Percentiles rank a stretch among this genome's conserved stretches.
phyloP scores from a whole-genome alignment of 371 early-diverging fungal genomes.

The Vairimorpha necatrix region DNA sequence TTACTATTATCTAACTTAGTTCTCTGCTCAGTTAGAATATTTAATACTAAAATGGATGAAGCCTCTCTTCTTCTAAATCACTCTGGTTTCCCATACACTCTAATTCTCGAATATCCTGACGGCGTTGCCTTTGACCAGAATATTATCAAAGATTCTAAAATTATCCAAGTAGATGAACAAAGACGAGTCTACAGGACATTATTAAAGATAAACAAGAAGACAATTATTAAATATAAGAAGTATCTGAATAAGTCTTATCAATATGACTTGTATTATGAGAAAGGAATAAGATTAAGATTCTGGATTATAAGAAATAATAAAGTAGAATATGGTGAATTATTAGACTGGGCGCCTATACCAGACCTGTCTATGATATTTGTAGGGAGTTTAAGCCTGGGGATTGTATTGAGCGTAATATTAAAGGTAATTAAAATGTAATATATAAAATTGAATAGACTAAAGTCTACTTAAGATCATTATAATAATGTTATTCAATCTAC shows the following conservation, averaged over 20 bases:
- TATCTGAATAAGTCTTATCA: not conserved
- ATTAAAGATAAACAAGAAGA: not conserved
- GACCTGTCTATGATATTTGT: constrained; percentile 34
- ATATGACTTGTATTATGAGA: not conserved
- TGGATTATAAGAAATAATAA: not conserved
- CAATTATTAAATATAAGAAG: not conserved
- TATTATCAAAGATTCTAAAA: not conserved
- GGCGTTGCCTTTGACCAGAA: not conserved
- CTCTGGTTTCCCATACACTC: not conserved
- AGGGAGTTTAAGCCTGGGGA: constrained; percentile 8
- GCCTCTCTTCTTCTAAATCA: not conserved
- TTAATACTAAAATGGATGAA: not conserved
- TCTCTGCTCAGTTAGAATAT: not conserved
- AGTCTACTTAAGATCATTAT: too few species aligned
- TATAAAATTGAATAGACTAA: too few species aligned
- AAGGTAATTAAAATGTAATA: too few species aligned
- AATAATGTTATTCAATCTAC: too few species aligned
- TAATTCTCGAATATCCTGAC: not conserved
- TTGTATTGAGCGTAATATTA: constrained; percentile 21
- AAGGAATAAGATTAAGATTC: not conserved
- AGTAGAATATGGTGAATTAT: not conserved
- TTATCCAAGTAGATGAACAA: not conserved
- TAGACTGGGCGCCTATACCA: constrained; percentile 29
- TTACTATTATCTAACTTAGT: too few species aligned
- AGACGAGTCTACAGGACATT: not conserved